These are phyloP conservation scores for Chaetomiaceae sp. DNA, from an alignment of 2,329 filamentous ascomycete genomes.

Conservation along the genomic window DNA sequence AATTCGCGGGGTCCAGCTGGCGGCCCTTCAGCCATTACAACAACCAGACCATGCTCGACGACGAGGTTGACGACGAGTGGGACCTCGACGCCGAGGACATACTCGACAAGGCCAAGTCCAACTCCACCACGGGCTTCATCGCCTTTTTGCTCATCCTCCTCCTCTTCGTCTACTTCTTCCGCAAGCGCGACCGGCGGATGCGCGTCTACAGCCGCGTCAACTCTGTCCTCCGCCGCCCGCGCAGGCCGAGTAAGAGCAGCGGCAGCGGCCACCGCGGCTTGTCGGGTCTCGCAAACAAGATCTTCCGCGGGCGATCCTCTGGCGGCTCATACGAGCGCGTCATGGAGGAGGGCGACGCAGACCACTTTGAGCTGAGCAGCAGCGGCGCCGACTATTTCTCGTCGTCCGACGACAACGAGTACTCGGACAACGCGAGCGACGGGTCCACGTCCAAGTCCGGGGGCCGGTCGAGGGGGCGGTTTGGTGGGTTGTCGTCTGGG, in stretches of 20 bases:
- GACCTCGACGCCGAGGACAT: constrained; percentile 51
- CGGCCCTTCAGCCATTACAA: constrained; percentile 26
- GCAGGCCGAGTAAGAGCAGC: constrained; percentile 44
- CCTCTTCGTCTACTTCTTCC: constrained; percentile 66
- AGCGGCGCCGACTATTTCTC: too few species aligned
- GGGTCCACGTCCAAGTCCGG: constrained; percentile 38
- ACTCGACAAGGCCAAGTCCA: constrained; percentile 61
- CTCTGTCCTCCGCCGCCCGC: constrained; percentile 38
- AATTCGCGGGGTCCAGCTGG: constrained; percentile 65
- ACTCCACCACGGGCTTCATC: constrained; percentile 68
- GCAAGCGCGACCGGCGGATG: constrained; percentile 71
- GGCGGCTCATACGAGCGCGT: constrained; percentile 71
- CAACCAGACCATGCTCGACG: constrained; percentile 38
- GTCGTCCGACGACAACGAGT: constrained; percentile 53
- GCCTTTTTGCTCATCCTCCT: constrained; percentile 72
- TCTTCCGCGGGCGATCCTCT: constrained; percentile 54
- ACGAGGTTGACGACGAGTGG: constrained; percentile 56
- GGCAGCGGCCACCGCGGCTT: constrained; percentile 34
- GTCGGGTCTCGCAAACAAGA: constrained; percentile 52
- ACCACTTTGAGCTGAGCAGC: constrained; percentile 74
- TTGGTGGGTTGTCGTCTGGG: constrained; percentile 61
- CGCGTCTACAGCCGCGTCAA: constrained; percentile 53
- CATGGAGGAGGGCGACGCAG: constrained; percentile 70
- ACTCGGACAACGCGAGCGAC: constrained; percentile 59
- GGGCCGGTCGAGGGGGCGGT: constrained; percentile 23